Evolutionary conservation across 305 asterid species (phyloP), one percentile per base, ranked within the genome.

Genomic region (Lippia alba): DNA sequence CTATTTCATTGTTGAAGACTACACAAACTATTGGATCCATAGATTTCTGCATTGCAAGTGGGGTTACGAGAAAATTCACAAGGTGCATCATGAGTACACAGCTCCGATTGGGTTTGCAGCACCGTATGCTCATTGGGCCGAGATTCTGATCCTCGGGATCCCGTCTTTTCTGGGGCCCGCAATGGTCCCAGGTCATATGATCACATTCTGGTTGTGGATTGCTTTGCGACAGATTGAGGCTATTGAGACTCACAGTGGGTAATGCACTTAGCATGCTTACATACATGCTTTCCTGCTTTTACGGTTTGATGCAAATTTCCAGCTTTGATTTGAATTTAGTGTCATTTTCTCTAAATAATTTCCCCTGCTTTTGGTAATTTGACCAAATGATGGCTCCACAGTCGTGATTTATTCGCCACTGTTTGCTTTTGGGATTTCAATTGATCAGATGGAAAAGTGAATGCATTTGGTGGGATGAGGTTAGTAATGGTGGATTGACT

Each of bases 201-300:
- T 94, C 76, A 94, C 99, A 8, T 91, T 91, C 81, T 94, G 99
- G 99, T 18, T 85, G 75, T 94, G 99, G 99, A 89, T 91, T 78
- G 97, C 77, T 32, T 73, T 89, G 71, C 89, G 99, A 80, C 96
- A 94, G 86, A 83, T 89, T 67, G 97, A 91, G 87, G 99, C 99
- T 46, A 94, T 94, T 75, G 99, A 94, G 81, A 91, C 97, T 82
- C 99, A 94, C 85, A 84, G 96, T 80, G 99, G 99, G 99, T 94
- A 89, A 83, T 83, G 89, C 87, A 77, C 83, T 80, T 75, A 14
- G 82, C 96, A 83, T 88, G 94, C 87, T 82, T 76, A 57, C 24
- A 69, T 76, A 57, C 24, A 69, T 71, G 51, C 71, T 36, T 36
- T 68, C 81, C 60, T 77, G 79, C 72, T 74, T 77, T 79, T 44